A percentile compares a stretch with the other conserved stretches of the same genome.
Conservation (phyloP, 202 grass and related monocot species). For the Setaria italica region DNA sequence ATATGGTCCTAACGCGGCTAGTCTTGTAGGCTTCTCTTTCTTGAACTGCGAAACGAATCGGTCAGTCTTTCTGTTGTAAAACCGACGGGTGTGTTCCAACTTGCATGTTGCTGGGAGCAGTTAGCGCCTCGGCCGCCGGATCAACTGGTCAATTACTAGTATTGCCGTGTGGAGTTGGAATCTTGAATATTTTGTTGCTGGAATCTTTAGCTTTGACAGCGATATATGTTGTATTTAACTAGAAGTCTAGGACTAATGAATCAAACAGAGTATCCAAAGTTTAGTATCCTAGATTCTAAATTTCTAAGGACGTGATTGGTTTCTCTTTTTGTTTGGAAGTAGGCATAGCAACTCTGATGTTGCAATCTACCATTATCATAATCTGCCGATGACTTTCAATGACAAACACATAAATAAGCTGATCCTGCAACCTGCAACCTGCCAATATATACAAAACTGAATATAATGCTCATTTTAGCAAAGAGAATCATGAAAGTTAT, state of each 20-base stretch:
- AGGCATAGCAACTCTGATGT: background rate
- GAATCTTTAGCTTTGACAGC: conserved; percentile 2
- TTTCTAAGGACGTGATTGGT: background rate
- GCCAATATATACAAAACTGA: background rate
- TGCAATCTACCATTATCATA: background rate
- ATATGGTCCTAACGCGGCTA: background rate
- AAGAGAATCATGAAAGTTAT: background rate
- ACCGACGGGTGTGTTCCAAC: background rate
- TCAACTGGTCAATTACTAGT: background rate
- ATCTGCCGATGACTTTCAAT: no score
- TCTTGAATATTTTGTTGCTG: conserved; percentile 19
- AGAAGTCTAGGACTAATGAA: background rate
- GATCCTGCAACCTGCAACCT: background rate
- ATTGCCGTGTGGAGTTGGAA: background rate
- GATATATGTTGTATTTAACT: background rate
- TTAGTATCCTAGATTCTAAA: background rate
- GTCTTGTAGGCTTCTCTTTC: background rate
- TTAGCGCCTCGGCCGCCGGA: background rate
- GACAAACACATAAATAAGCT: background rate
- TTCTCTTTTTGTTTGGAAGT: background rate
- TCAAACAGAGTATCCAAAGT: background rate
- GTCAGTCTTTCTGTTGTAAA: background rate
- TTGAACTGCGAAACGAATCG: background rate
- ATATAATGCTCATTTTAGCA: background rate
- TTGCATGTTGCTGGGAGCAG: background rate